A percentile compares a stretch with the other conserved stretches of the same genome.
Conservation (phyloP, 2,329 filamentous ascomycete species). For the Fusarium scirpi region DNA sequence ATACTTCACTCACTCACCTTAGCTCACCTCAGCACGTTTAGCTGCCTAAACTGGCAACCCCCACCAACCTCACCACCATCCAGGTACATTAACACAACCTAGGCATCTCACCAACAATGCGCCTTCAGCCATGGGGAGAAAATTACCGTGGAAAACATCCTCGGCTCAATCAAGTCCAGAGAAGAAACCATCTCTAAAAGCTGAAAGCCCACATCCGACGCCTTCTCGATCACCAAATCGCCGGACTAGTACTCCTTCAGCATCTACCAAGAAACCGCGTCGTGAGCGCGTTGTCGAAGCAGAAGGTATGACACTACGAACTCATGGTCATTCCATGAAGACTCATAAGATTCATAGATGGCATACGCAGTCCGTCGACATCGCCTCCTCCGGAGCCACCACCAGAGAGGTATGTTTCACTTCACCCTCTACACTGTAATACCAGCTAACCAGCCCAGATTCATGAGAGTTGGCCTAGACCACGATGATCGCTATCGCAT, state of each 20-base stretch:
- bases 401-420: constrained; percentile 55
- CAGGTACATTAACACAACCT: neutral
- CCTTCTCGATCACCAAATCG: constrained; percentile 15
- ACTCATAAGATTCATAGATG: constrained; percentile 28
- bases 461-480: constrained; percentile 73
- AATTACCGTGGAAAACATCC: constrained; percentile 63
- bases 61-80: constrained; percentile 16
- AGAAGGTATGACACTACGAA: constrained; percentile 41
- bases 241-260: constrained; percentile 7
- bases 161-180: constrained; percentile 13
- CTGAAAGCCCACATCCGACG: constrained; percentile 13
- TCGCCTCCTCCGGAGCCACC: constrained; percentile 65
- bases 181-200: constrained; percentile 18
- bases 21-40: neutral
- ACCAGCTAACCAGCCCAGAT: constrained; percentile 52
- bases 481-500: constrained; percentile 82
- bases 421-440: neutral
- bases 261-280: constrained; percentile 30
- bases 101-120: constrained; percentile 22
- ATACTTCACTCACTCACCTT: constrained; percentile 2
- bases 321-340: neutral
- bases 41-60: constrained; percentile 19
- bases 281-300: constrained; percentile 37
- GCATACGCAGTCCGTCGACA: constrained; percentile 58
- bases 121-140: constrained; percentile 59